Percentiles rank a stretch among this genome's conserved stretches.
phyloP scores from a whole-genome alignment of 2,329 filamentous ascomycete species.

The Cytospora leucostoma region DNA sequence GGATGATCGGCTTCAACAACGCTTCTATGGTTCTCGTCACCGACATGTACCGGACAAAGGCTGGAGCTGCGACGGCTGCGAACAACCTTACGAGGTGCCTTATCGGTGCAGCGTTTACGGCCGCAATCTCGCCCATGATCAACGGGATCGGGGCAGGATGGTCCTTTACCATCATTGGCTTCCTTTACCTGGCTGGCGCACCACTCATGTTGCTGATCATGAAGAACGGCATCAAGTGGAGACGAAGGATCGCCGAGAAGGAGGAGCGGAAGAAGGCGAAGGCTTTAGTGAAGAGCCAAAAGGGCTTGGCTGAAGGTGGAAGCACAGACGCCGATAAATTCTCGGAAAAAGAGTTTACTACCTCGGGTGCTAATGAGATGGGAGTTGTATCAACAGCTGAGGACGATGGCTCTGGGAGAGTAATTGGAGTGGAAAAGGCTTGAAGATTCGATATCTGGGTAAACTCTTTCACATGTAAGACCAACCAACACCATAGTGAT shows the following conservation, averaged over 20 bases:
- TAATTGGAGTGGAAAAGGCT: neutral
- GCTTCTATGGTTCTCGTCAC: slow-evolving; percentile 54
- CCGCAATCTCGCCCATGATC: slow-evolving; percentile 54
- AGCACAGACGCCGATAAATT: neutral
- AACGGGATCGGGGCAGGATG: slow-evolving; percentile 52
- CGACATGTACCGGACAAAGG: slow-evolving; percentile 55
- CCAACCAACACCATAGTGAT: no score
- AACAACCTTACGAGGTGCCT: slow-evolving; percentile 59
- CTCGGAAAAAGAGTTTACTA: neutral
- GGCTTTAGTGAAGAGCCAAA: slow-evolving; percentile 8
- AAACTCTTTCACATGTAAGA: no score
- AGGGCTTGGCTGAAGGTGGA: neutral
- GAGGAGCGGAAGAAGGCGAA: slow-evolving; percentile 31
- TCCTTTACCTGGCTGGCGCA: slow-evolving; percentile 44
- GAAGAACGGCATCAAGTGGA: slow-evolving; percentile 46
- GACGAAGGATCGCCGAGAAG: slow-evolving; percentile 38
- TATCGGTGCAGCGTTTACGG: slow-evolving; percentile 55
- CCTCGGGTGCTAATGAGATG: neutral
- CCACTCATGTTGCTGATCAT: slow-evolving; percentile 46
- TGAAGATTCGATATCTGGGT: neutral
- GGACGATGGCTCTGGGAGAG: neutral
- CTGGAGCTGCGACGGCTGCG: slow-evolving; percentile 56
- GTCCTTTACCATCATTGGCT: slow-evolving; percentile 51
- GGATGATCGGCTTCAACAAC: slow-evolving; percentile 57
- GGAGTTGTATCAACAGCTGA: neutral